These are phyloP conservation scores for Chaetoscypha palmicola DNA, from an alignment of 2,329 filamentous ascomycete species.

Conservation along the genomic window DNA sequence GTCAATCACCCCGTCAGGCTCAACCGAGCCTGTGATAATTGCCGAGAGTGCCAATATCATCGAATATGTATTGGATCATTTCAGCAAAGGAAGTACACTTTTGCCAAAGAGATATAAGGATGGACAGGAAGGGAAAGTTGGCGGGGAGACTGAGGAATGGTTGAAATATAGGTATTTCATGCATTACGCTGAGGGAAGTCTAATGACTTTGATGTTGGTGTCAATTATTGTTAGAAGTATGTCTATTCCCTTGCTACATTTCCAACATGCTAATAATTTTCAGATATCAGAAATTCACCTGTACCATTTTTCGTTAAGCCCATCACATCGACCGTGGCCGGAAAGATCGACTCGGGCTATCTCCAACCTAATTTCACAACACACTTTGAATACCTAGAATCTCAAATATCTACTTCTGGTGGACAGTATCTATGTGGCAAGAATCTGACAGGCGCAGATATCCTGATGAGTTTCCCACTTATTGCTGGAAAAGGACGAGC, in stretches of 20 bases:
- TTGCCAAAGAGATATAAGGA: slow-evolving; percentile 49
- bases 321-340: slow-evolving; percentile 48
- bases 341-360: slow-evolving; percentile 37
- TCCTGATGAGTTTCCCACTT: slow-evolving; percentile 45
- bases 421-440: slow-evolving; percentile 44
- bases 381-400: slow-evolving; percentile 45
- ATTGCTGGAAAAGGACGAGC: slow-evolving; percentile 35
- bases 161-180: slow-evolving; percentile 61
- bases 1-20: slow-evolving; percentile 45
- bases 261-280: neutral
- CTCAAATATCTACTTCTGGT: slow-evolving; percentile 40
- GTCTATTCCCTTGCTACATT: slow-evolving; percentile 20
- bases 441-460: slow-evolving; percentile 43
- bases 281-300: slow-evolving; percentile 46
- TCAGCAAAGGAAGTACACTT: slow-evolving; percentile 38
- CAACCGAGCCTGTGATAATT: slow-evolving; percentile 50
- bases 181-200: slow-evolving; percentile 77
- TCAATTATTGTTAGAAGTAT: slow-evolving; percentile 50
- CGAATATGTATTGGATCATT: slow-evolving; percentile 72
- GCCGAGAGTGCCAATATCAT: slow-evolving; percentile 77
- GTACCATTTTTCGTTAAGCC: slow-evolving; percentile 65
- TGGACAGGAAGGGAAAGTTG: slow-evolving; percentile 49
- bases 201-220: slow-evolving; percentile 67
- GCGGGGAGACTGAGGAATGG: slow-evolving; percentile 55
- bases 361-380: slow-evolving; percentile 40